Evolutionary conservation across 495 filamentous ascomycete species (phyloP), one percentile per base, ranked within the genome.

Genomic region (Penicillium verhagenii): DNA sequence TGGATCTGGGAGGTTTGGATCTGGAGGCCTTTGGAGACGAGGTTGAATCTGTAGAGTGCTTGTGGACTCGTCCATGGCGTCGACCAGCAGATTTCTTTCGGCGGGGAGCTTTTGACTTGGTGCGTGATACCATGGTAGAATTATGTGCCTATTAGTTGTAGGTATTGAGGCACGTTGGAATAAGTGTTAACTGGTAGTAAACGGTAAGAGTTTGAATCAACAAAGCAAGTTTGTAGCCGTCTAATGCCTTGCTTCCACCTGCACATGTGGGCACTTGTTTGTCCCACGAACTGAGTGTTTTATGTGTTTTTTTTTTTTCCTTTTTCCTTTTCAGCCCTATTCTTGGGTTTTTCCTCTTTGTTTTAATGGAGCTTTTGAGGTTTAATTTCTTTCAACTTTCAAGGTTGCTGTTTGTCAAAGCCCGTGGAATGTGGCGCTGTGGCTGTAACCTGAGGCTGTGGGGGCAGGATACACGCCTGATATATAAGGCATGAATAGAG

Each of bases 31-130:
- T 33, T 48, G 46, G 6, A 4, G 11, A 6, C 23, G 42, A n/a
- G 3, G 19, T 13, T 11, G n/a, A 7, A 9, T 26, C 42, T 28
- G 42, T 13, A 7, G 14, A 5, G 4, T 6, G 26, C 24, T 50
- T 58, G 7, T 47, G 50, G 8, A 39, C 50, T 23, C 39, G 21
- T 4, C 29, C 46, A 28, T 31, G 19, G 0, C 55, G 55, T 26
- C n/a, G 35, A 39, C 26, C 49, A 14, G 25, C 8, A 5, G 16
- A 29, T 26, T 49, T 48, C 33, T 53, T 63, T 37, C 39, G 56
- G 10, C 43, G 47, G 20, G 31, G 56, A n/a, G 24, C 38, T 29
- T 58, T 56, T 42, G 40, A 16, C 39, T 55, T 56, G 6, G 52
- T 45, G 14, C 16, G 44, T 37, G 48, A 29, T 33, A 49, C 28